These are phyloP conservation scores for Fonsecaea monophora DNA, from an alignment of 2,329 filamentous ascomycete species.

Conservation along the genomic window DNA sequence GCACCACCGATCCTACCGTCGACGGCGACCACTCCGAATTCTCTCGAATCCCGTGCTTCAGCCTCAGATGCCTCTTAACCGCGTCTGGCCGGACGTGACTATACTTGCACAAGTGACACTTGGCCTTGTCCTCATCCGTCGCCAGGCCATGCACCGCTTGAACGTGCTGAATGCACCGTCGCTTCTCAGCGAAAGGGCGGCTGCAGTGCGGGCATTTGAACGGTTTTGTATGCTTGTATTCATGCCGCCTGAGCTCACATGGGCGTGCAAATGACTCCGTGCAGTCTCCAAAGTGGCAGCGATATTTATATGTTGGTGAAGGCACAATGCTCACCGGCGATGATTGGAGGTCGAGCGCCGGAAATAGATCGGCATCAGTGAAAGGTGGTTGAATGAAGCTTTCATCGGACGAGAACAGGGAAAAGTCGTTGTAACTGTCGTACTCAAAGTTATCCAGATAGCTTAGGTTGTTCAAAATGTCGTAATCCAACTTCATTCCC, in stretches of 20 bases:
- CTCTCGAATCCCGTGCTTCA: conserved; percentile 22
- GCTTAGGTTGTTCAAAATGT: conserved; percentile 25
- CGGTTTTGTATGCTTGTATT: conserved; percentile 24
- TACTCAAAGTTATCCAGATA: conserved; percentile 24
- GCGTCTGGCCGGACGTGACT: conserved; percentile 25
- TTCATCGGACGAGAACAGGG: conserved; percentile 12
- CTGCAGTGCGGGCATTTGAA: conserved; percentile 24
- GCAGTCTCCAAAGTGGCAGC: conserved; percentile 21
- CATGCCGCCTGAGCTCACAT: conserved; percentile 29
- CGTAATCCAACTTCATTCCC: conserved; percentile 15
- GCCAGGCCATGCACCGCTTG: conserved; percentile 23
- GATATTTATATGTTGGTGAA: neutral
- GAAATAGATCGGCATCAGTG: conserved; percentile 6
- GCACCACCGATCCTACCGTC: conserved; percentile 4
- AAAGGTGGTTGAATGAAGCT: conserved; percentile 4
- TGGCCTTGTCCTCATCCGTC: conserved; percentile 11
- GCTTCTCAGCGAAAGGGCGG: conserved; percentile 27
- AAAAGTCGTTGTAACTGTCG: conserved; percentile 13
- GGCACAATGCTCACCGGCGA: neutral
- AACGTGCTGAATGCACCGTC: conserved; percentile 25
- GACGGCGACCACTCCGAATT: conserved; percentile 13
- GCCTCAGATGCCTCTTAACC: conserved; percentile 28
- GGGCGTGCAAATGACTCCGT: conserved; percentile 20
- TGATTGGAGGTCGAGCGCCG: conserved; percentile 7
- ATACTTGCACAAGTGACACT: conserved; percentile 25